Conservation (phyloP, 2,329 filamentous ascomycete genomes). For the Calonectria leucothoes region DNA sequence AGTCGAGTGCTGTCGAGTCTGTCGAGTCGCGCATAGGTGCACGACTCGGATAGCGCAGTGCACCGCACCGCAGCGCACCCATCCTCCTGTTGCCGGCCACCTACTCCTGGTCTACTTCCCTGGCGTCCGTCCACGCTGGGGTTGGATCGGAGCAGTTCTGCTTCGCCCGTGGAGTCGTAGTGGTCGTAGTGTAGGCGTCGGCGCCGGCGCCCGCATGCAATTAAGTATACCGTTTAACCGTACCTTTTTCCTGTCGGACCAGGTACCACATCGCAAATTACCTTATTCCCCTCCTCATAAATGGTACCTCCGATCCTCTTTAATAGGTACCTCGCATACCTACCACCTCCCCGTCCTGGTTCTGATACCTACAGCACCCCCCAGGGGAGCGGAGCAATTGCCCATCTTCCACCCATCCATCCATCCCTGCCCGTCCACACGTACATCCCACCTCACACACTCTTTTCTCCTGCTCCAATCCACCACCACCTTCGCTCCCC, state of each 20-base stretch:
- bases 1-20: not conserved
- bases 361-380: not conserved
- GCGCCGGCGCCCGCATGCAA: not conserved
- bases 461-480: conserved; percentile 12
- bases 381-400: conserved; percentile 7
- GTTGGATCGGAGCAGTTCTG: not conserved
- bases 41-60: not conserved
- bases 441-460: conserved; percentile 15
- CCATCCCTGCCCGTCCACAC: not conserved
- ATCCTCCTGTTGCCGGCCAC: not conserved
- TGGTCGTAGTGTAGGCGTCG: not conserved
- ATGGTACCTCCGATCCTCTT: not conserved
- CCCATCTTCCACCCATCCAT: conserved; percentile 3
- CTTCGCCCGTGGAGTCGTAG: not conserved
- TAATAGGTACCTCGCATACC: not conserved
- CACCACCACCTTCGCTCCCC: conserved; percentile 6
- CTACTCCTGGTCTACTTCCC: conserved; percentile 11
- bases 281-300: not conserved
- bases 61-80: not conserved
- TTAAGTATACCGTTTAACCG: conserved; percentile 11
- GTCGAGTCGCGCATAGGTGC: not conserved
- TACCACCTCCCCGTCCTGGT: not conserved
- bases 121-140: conserved; percentile 3
- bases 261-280: not conserved
- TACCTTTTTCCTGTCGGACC: not conserved